A percentile compares a stretch with the other conserved stretches of the same genome.
phyloP scores from a whole-genome alignment of 306 rosid species.

The Trifolium fragiferum region DNA sequence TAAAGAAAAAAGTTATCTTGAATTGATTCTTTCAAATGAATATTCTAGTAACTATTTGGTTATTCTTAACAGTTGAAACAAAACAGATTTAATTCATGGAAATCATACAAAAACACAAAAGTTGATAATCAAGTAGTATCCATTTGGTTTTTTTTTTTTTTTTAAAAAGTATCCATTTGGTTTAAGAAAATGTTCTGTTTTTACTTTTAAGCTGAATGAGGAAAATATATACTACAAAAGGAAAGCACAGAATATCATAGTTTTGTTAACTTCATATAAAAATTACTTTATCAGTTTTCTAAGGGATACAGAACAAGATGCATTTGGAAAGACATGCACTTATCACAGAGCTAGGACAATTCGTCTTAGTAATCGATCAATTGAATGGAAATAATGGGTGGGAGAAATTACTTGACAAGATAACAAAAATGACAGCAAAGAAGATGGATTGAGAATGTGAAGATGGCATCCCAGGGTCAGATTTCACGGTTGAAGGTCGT shows the following conservation, averaged over 20 bases:
- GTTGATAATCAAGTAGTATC: too few relatives aligned
- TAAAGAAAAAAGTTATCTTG: not conserved
- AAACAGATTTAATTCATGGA: too few relatives aligned
- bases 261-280: not conserved
- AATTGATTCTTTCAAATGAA: not conserved
- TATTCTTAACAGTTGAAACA: not conserved
- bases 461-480: slow-evolving; percentile 92
- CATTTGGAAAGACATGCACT: not conserved
- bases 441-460: slow-evolving; percentile 77
- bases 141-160: not conserved
- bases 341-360: not conserved
- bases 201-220: too few relatives aligned
- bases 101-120: too few relatives aligned
- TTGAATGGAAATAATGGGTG: slow-evolving; percentile 12
- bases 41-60: not conserved
- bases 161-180: not conserved
- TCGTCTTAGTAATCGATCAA: not conserved
- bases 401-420: slow-evolving; percentile 63
- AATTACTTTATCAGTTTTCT: slow-evolving; percentile 7
- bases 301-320: not conserved
- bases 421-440: slow-evolving; percentile 47
- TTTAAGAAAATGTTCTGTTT: not conserved
- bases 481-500: slow-evolving; percentile 63
- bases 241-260: not conserved
- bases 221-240: too few relatives aligned